Conservation (phyloP, 1,284 basidiomycete species). For the Malassezia nana region DNA sequence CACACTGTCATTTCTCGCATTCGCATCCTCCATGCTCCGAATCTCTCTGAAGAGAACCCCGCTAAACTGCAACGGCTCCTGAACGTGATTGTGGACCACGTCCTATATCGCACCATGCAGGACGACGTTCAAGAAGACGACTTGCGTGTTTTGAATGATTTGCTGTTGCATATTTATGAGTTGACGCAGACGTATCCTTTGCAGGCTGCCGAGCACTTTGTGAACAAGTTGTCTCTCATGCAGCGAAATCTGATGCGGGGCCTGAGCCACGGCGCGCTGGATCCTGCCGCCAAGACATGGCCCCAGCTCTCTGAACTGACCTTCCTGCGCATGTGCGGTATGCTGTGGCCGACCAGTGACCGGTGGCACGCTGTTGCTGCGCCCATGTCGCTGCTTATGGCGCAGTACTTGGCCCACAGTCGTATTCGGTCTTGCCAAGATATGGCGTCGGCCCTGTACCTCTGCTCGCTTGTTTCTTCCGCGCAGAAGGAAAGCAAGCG, state of each 20-base stretch:
- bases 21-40: conserved; percentile 79
- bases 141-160: conserved; percentile 58
- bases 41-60: conserved; percentile 81
- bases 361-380: conserved; percentile 80
- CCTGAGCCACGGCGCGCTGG: conserved; percentile 62
- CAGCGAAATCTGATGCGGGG: conserved; percentile 85
- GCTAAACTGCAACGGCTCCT: conserved; percentile 59
- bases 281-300: conserved; percentile 67
- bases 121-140: conserved; percentile 52
- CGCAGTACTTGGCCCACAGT: conserved; percentile 76
- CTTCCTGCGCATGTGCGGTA: conserved; percentile 68
- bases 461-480: conserved; percentile 64
- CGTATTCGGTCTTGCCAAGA: conserved; percentile 67
- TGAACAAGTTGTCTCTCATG: conserved; percentile 76
- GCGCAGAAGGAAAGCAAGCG: conserved; percentile 78
- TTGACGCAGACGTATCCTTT: conserved; percentile 74
- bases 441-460: conserved; percentile 73
- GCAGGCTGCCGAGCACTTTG: conserved; percentile 67
- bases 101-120: conserved; percentile 55
- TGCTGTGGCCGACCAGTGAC: conserved; percentile 88
- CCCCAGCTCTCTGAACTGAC: conserved; percentile 73
- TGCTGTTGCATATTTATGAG: conserved; percentile 72
- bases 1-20: conserved; percentile 81
- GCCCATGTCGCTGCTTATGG: conserved; percentile 76
- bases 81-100: conserved; percentile 79